These are phyloP conservation scores for Cynanchum wilfordii DNA, from an alignment of 257 asterid species.

Conservation along the genomic window DNA sequence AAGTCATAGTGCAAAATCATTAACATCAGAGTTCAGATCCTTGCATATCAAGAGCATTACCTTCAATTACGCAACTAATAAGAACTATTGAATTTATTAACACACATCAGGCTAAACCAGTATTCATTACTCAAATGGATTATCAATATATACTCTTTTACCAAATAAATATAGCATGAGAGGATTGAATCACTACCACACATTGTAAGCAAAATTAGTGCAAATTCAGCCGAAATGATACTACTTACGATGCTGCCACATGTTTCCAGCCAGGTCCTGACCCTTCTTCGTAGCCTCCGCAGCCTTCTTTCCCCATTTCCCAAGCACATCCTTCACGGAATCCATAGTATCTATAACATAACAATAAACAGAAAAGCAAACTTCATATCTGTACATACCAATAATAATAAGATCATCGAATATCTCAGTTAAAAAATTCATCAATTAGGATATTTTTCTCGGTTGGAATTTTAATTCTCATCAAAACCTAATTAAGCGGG, in stretches of 20 bases:
- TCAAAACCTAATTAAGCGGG: background rate
- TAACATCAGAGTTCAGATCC: background rate
- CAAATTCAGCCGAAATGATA: slow-evolving; percentile 10
- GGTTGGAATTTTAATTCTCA: too few species aligned
- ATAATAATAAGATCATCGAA: background rate
- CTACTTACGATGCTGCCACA: slow-evolving; percentile 99
- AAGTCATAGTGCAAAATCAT: background rate
- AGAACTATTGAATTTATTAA: background rate
- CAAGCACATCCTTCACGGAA: slow-evolving; percentile 69
- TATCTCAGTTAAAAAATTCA: background rate
- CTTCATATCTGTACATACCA: background rate
- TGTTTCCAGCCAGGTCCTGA: slow-evolving; percentile 89
- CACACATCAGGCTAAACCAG: background rate
- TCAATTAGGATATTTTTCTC: background rate
- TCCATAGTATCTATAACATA: slow-evolving; percentile 63
- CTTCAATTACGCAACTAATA: background rate
- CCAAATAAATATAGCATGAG: background rate
- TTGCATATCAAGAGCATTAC: background rate
- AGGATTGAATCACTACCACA: background rate
- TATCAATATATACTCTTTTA: background rate
- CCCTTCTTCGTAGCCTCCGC: slow-evolving; percentile 89
- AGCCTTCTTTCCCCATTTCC: slow-evolving; percentile 86
- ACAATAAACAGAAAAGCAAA: slow-evolving; percentile 1
- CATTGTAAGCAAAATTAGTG: background rate
- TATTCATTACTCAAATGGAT: background rate